A percentile compares a stretch with the other conserved stretches of the same genome.
Conservation (phyloP, 306 rosid genomes). For the Inga laurina region DNA sequence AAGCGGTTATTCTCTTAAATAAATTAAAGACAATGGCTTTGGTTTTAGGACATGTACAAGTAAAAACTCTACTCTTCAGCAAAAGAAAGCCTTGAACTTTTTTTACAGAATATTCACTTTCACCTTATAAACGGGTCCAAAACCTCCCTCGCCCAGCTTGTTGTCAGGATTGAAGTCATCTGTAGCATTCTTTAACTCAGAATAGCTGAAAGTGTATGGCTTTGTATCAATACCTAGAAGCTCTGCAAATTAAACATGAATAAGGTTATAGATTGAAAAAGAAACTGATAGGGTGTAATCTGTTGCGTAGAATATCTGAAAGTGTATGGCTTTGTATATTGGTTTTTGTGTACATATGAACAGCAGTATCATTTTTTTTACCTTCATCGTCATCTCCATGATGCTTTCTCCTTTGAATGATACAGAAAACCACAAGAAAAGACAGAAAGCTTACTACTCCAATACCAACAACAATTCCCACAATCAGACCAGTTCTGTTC, state of each 20-base stretch:
- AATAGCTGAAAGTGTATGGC: constrained; percentile 67
- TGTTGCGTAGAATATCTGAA: neutral
- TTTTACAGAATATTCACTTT: constrained; percentile 36
- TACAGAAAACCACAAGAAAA: constrained; percentile 34
- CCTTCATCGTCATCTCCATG: constrained; percentile 50
- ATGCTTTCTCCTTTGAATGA: constrained; percentile 50
- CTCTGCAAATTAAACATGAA: constrained; percentile 49
- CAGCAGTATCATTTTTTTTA: too few relatives aligned
- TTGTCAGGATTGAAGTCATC: constrained; percentile 58
- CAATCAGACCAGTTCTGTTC: constrained; percentile 53
- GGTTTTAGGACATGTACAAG: too few relatives aligned
- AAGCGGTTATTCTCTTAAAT: neutral
- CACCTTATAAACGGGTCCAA: constrained; percentile 85
- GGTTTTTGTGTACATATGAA: too few relatives aligned
- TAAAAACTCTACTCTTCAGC: too few relatives aligned
- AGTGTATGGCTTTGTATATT: too few relatives aligned
- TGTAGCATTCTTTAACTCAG: constrained; percentile 66
- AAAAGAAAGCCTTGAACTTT: neutral
- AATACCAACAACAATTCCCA: constrained; percentile 66
- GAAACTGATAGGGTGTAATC: neutral
- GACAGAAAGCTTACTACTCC: constrained; percentile 48
- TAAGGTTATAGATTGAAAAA: constrained; percentile 21
- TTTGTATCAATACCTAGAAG: constrained; percentile 65
- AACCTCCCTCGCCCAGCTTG: constrained; percentile 89
- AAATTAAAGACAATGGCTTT: too few relatives aligned